A percentile compares a stretch with the other conserved stretches of the same genome.
Conservation (phyloP, 805 yeast species). For the Candida namnaoensis region DNA sequence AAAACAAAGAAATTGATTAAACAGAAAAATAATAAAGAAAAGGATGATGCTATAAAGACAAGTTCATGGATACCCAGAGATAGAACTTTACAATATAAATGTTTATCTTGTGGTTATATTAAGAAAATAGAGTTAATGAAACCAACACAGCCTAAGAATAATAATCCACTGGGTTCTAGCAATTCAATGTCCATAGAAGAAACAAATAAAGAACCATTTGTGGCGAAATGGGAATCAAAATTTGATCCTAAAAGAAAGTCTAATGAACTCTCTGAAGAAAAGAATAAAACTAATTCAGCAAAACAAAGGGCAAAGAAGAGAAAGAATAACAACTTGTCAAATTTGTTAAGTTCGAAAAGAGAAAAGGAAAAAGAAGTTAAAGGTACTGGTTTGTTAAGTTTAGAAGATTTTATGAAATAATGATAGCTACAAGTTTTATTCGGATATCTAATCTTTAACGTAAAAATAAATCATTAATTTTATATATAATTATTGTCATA, state of each 20-base stretch:
- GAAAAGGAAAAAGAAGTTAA: constrained; percentile 23
- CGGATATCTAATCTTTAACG: too few relatives aligned
- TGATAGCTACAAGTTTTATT: too few relatives aligned
- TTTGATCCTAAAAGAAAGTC: background rate
- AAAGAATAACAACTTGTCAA: constrained; percentile 33
- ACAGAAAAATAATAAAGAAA: background rate
- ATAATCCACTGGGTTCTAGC: background rate
- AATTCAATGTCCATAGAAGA: background rate
- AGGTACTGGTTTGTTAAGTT: constrained; percentile 27
- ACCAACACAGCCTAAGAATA: constrained; percentile 2
- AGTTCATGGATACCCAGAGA: constrained; percentile 8
- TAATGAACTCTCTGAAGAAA: background rate
- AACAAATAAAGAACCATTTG: constrained; percentile 6
- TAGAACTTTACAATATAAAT: constrained; percentile 15
- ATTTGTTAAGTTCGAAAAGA: constrained; percentile 32
- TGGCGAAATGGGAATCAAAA: constrained; percentile 16
- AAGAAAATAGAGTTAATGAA: constrained; percentile 8
- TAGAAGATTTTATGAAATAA: constrained; percentile 40
- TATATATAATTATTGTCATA: too few relatives aligned
- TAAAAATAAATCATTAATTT: too few relatives aligned
- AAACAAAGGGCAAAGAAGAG: constrained; percentile 38
- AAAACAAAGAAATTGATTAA: constrained; percentile 1
- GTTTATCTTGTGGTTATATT: constrained; percentile 18
- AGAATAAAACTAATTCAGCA: constrained; percentile 12
- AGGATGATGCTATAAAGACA: background rate